Evolutionary conservation across 805 yeast genomes (phyloP), one percentile per base, ranked within the genome.

Genomic region (Monosporozyma aquatica): DNA sequence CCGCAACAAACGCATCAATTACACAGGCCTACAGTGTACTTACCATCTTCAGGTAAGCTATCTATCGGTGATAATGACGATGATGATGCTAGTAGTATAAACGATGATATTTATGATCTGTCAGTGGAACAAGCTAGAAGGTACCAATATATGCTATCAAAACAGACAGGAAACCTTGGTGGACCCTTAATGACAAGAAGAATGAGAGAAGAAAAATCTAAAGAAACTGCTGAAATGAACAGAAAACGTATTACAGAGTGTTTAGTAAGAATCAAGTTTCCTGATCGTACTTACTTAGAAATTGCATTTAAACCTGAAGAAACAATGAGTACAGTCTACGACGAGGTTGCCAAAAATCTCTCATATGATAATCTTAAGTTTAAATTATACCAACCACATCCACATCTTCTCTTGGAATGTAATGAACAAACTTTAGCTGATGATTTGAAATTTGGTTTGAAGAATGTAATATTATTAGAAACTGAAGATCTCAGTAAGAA

Each of bases 251-350:
- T 52, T 2, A 30, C 54, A 11, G 56, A 58, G 38, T 69, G 76
- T 40, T 54, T 64, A 6, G 55, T 80, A 1, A 65, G 86, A 43
- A 51, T 80, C 9, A 66, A 72, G 41, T 73, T 81, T 45, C 84
- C 85, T 0, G 83, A 80, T 55, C 68, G 70, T 42, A 65, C 70
- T 3, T 64, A 64, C 18, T 53, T 80, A 1, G 78, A 80, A 48
- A 64, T 75, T 14, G 66, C 62, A n/a, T 72, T 80, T 48, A 53
- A 54, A 9, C 68, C 76, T 6, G 50, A 52, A 1, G 76, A 76
- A 38, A 68, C 73, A 0, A 52, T 63, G 37, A 14, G 35, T 0
- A 53, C 51, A 8, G 47, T 68, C 6, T 67, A 69, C 43, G 43
- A 48, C 0, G 47, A 53, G 27, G 58, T 66, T 4, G 34, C 49